A percentile compares a stretch with the other conserved stretches of the same genome.
Conservation (phyloP, 2,329 filamentous ascomycete species). For the Ceratocystis cacaofunesta region DNA sequence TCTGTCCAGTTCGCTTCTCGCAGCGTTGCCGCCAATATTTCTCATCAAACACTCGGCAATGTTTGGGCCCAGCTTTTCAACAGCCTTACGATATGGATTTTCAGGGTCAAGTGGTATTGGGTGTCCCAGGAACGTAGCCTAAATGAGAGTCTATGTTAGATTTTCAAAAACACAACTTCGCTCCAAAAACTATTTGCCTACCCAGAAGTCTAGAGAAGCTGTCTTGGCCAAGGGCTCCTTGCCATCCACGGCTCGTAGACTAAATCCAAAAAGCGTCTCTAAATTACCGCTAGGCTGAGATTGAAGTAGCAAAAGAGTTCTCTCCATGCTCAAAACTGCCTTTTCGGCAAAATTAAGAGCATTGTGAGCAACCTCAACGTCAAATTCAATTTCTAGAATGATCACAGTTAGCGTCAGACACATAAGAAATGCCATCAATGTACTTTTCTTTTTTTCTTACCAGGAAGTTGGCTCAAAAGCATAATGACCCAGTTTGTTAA, state of each 20-base stretch:
- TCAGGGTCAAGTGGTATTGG: slow-evolving; percentile 30
- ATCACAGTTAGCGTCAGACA: not conserved
- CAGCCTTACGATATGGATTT: slow-evolving; percentile 32
- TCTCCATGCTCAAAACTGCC: slow-evolving; percentile 37
- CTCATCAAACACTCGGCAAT: slow-evolving; percentile 45
- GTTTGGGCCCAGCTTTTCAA: slow-evolving; percentile 45
- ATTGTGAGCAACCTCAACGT: slow-evolving; percentile 58
- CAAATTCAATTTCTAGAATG: slow-evolving; percentile 46
- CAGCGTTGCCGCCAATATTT: slow-evolving; percentile 53
- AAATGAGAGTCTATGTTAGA: slow-evolving; percentile 6
- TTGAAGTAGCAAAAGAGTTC: slow-evolving; percentile 45
- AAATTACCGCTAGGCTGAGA: slow-evolving; percentile 41
- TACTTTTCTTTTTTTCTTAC: slow-evolving; percentile 25
- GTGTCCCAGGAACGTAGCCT: slow-evolving; percentile 39
- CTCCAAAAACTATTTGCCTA: slow-evolving; percentile 25
- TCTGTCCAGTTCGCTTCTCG: slow-evolving; percentile 57
- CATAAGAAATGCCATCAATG: not conserved
- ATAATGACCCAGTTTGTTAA: slow-evolving; percentile 48
- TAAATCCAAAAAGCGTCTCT: slow-evolving; percentile 56
- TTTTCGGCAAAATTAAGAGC: slow-evolving; percentile 58
- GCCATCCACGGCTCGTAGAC: slow-evolving; percentile 53
- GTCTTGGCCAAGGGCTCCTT: slow-evolving; percentile 62
- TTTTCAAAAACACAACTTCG: not conserved
- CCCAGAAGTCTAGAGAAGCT: slow-evolving; percentile 62
- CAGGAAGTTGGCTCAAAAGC: slow-evolving; percentile 47